A percentile compares a stretch with the other conserved stretches of the same genome.
Conservation (phyloP, 495 filamentous ascomycete species). For the Aspergillus cristatus region DNA sequence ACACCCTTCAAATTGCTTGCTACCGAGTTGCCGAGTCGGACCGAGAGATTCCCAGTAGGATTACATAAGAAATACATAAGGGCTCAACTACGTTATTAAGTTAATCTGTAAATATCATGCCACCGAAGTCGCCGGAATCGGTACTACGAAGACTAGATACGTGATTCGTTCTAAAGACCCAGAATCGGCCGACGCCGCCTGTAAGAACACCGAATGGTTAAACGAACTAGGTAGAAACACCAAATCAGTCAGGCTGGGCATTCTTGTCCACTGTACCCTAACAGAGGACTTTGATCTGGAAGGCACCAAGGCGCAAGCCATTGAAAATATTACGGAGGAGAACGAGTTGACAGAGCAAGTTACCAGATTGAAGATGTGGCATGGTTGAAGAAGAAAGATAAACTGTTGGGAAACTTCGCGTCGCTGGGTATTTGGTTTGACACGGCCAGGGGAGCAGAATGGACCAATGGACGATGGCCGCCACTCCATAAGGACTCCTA, state of each 20-base stretch:
- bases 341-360: background rate
- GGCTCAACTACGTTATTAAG: no score
- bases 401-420: background rate
- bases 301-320: background rate
- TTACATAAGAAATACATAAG: no score
- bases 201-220: conserved; percentile 11
- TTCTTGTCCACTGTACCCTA: conserved; percentile 7
- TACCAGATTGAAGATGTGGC: conserved; percentile 1
- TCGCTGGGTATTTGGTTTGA: conserved; percentile 6
- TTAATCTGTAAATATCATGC: no score
- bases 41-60: no score
- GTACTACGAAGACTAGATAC: conserved; percentile 15
- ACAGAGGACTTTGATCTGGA: background rate
- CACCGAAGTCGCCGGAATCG: conserved; percentile 6
- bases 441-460: background rate
- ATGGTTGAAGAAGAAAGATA: conserved; percentile 4
- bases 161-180: conserved; percentile 14
- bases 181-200: conserved; percentile 10
- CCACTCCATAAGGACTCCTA: no score
- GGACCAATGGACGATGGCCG: no score
- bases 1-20: no score
- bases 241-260: conserved; percentile 12
- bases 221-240: conserved; percentile 12
- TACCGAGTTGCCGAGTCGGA: no score
- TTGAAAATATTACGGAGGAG: background rate